A percentile compares a stretch with the other conserved stretches of the same genome.
These are phyloP conservation scores for Phialophora expanda DNA, from an alignment of 2,329 filamentous ascomycete genomes.

Conservation along the genomic window DNA sequence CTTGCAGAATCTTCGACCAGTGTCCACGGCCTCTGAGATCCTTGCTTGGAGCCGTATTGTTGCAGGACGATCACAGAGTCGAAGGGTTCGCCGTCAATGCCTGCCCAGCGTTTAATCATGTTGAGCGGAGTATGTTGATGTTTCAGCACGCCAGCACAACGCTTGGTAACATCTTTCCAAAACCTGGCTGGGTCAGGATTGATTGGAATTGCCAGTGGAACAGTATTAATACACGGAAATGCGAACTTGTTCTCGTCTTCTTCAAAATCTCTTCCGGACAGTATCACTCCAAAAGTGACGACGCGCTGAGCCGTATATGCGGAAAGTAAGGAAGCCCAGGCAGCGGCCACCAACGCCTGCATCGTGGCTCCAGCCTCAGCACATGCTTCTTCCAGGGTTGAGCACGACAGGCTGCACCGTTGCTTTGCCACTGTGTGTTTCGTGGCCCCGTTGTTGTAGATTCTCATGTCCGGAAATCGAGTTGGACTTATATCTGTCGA, in stretches of 20 bases:
- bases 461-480: slow-evolving; percentile 77
- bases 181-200: slow-evolving; percentile 61
- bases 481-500: slow-evolving; percentile 63
- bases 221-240: slow-evolving; percentile 81
- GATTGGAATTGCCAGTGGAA: slow-evolving; percentile 71
- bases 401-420: slow-evolving; percentile 49
- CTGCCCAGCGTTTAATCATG: slow-evolving; percentile 73
- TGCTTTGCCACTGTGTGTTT: slow-evolving; percentile 46
- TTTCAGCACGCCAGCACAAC: slow-evolving; percentile 68
- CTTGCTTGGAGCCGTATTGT: slow-evolving; percentile 51
- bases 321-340: slow-evolving; percentile 77
- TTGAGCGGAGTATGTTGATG: slow-evolving; percentile 74
- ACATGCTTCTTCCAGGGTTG: slow-evolving; percentile 62
- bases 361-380: slow-evolving; percentile 68
- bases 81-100: slow-evolving; percentile 70
- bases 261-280: slow-evolving; percentile 72
- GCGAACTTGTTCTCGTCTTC: slow-evolving; percentile 61
- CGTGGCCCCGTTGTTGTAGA: slow-evolving; percentile 54
- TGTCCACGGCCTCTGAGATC: slow-evolving; percentile 58
- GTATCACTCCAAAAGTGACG: slow-evolving; percentile 78
- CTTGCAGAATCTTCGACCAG: slow-evolving; percentile 66
- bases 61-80: slow-evolving; percentile 88
- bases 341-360: slow-evolving; percentile 75
- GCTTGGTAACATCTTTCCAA: slow-evolving; percentile 67
- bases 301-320: slow-evolving; percentile 75